These are phyloP conservation scores for Penicillium salamii DNA, from an alignment of 495 filamentous ascomycete species.

Conservation along the genomic window DNA sequence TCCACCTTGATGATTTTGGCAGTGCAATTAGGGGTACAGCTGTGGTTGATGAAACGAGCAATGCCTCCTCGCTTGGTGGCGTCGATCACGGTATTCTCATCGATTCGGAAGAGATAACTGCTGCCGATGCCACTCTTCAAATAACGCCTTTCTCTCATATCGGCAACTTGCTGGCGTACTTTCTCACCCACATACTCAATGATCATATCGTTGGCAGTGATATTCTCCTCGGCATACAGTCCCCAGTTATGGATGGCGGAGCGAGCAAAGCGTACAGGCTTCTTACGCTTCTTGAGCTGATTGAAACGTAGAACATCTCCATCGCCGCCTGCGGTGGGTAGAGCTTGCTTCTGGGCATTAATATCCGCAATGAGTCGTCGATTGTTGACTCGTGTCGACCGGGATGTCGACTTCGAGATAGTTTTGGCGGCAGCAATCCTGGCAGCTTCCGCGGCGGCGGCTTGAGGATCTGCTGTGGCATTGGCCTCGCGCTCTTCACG, in stretches of 20 bases:
- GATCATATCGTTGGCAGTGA: slow-evolving; percentile 97
- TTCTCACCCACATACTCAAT: slow-evolving; percentile 99
- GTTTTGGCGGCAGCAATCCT: slow-evolving; percentile 76
- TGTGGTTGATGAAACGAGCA: slow-evolving; percentile 98
- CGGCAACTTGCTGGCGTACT: slow-evolving; percentile 91
- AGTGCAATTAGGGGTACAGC: slow-evolving; percentile 96
- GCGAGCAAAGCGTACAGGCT: slow-evolving; percentile 94
- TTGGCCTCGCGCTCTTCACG: slow-evolving; percentile 82
- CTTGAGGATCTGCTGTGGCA: slow-evolving; percentile 67
- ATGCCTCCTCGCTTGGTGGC: slow-evolving; percentile 98
- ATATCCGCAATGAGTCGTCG: slow-evolving; percentile 91
- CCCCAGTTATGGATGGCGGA: slow-evolving; percentile 99
- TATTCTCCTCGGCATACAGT: slow-evolving; percentile 95
- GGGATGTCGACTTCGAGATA: slow-evolving; percentile 73
- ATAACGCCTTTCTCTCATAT: slow-evolving; percentile 88
- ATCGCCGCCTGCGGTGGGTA: slow-evolving; percentile 65
- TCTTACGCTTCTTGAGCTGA: slow-evolving; percentile 98
- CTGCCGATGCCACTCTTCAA: slow-evolving; percentile 95
- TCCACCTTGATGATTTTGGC: slow-evolving; percentile 99
- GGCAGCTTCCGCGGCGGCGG: slow-evolving; percentile 61
- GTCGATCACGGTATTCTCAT: slow-evolving; percentile 96
- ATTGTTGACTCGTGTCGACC: slow-evolving; percentile 91
- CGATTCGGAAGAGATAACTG: slow-evolving; percentile 96
- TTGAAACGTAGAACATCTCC: slow-evolving; percentile 94
- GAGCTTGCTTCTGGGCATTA: slow-evolving; percentile 85